Evolutionary conservation across 2,329 filamentous ascomycete species (phyloP).

Genomic region (Ophiostoma quercus): DNA sequence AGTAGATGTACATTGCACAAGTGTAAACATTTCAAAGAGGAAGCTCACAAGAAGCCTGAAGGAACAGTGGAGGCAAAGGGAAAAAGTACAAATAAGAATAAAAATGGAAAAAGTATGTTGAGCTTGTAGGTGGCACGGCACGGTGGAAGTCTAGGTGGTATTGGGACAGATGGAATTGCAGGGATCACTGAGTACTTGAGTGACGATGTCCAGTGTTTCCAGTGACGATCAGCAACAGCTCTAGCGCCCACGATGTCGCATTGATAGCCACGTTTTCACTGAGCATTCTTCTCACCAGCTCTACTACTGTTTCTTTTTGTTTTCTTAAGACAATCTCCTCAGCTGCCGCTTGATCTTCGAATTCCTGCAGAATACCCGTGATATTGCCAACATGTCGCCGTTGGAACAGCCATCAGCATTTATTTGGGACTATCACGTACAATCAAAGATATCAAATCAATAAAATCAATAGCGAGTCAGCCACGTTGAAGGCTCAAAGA

Average conservation of each 20-base stretch:
- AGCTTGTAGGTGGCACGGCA: not conserved
- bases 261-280: not conserved
- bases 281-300: no score
- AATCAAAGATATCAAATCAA: not conserved
- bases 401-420: not conserved
- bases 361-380: not conserved
- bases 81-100: not conserved
- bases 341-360: not conserved
- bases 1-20: no score
- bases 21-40: not conserved
- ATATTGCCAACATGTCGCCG: constrained; percentile 5
- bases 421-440: not conserved
- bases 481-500: not conserved
- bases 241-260: constrained; percentile 5
- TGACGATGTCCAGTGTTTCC: not conserved
- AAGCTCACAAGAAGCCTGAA: not conserved
- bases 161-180: no score
- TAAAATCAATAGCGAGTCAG: not conserved
- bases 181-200: no score
- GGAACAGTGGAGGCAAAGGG: not conserved
- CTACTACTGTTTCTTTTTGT: not conserved
- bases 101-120: not conserved
- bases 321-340: not conserved
- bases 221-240: not conserved
- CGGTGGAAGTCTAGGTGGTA: not conserved